Evolutionary conservation across 805 yeast genomes (phyloP).

Genomic region (Metschnikowia proteae): DNA sequence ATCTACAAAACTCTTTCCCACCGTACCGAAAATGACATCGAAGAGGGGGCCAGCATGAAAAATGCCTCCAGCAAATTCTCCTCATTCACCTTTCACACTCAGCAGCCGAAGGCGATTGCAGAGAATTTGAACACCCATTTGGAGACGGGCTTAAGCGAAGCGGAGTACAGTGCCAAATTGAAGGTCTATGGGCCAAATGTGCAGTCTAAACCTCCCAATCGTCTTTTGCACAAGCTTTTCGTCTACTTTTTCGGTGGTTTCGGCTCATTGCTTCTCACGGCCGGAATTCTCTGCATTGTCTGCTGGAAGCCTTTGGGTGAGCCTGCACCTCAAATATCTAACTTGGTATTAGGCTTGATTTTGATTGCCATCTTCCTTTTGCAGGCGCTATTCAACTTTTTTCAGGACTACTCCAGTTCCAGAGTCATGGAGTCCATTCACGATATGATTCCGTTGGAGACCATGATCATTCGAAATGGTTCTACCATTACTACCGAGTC

Average conservation of each 20-base stretch:
- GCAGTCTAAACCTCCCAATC: conserved; percentile 36
- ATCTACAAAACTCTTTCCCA: conserved; percentile 38
- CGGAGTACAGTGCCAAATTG: conserved; percentile 12
- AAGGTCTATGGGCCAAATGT: conserved; percentile 32
- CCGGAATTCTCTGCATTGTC: conserved; percentile 41
- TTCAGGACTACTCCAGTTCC: conserved; percentile 47
- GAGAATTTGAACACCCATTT: conserved; percentile 19
- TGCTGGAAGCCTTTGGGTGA: conserved; percentile 48
- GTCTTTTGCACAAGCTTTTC: conserved; percentile 30
- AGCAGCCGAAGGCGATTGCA: conserved; percentile 22
- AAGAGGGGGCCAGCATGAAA: neutral
- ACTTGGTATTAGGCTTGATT: conserved; percentile 41
- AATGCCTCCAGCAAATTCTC: conserved; percentile 20
- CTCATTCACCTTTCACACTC: conserved; percentile 29
- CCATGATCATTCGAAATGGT: conserved; percentile 36
- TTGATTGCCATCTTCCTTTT: conserved; percentile 37
- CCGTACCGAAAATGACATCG: conserved; percentile 14
- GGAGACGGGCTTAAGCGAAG: conserved; percentile 21
- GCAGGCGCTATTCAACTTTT: conserved; percentile 43
- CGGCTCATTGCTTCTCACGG: conserved; percentile 39
- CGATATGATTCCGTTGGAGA: conserved; percentile 39
- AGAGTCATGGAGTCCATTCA: conserved; percentile 47
- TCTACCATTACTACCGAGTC: conserved; percentile 24
- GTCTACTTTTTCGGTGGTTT: conserved; percentile 48
- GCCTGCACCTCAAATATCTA: conserved; percentile 41